Percentiles rank a stretch among this genome's conserved stretches.
Conservation (phyloP, 164 flowering plant species). For the Warburgia ugandensis region DNA sequence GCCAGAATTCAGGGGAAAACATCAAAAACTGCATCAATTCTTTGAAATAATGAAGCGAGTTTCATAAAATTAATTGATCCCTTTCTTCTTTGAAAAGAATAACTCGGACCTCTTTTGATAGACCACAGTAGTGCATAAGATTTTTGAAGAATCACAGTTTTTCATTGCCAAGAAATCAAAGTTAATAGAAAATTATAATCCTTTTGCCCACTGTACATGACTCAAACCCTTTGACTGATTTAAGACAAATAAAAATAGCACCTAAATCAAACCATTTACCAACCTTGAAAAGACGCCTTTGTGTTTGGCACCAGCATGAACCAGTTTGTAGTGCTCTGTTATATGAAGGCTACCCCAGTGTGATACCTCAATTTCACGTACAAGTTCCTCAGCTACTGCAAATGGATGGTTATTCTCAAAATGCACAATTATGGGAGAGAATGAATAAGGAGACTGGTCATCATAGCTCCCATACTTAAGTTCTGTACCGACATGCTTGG, state of each 20-base stretch:
- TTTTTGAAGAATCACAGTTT: no score
- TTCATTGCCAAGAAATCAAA: no score
- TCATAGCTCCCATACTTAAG: slow-evolving; percentile 78
- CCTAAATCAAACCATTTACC: no score
- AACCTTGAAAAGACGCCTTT: slow-evolving; percentile 94
- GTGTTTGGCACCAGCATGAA: slow-evolving; percentile 87
- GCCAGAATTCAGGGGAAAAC: no score
- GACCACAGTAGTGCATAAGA: no score
- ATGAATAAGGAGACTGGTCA: slow-evolving; percentile 57
- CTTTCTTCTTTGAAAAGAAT: no score
- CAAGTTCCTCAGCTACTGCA: slow-evolving; percentile 96
- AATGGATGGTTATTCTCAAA: slow-evolving; percentile 91
- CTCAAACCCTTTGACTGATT: background rate
- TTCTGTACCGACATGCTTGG: slow-evolving; percentile 48
- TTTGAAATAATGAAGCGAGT: no score
- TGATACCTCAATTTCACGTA: slow-evolving; percentile 86
- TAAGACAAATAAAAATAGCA: background rate
- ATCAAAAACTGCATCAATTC: no score
- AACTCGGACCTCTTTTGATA: no score
- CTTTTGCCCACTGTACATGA: no score
- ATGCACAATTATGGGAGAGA: slow-evolving; percentile 69
- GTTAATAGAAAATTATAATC: no score
- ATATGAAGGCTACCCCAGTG: slow-evolving; percentile 96
- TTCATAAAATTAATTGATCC: no score
- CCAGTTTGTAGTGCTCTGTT: slow-evolving; percentile 75